These are phyloP conservation scores for Phytophthora boehmeriae DNA, from an alignment of 352 stramenopile genomes.

Conservation along the genomic window DNA sequence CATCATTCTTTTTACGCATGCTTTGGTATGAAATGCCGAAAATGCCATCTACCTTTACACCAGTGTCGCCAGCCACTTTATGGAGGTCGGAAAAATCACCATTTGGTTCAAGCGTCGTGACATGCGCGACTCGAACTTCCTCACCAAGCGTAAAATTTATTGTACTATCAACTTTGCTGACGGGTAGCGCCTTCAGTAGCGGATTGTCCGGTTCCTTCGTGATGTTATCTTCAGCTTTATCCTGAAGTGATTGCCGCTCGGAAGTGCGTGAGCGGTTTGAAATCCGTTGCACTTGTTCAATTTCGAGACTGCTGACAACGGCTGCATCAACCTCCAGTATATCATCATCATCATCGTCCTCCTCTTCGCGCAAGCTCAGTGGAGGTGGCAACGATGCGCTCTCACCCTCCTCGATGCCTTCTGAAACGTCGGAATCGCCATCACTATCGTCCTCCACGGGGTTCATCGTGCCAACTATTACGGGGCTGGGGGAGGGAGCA, in stretches of 20 bases:
- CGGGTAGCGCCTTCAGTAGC: slow-evolving; percentile 25
- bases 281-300: slow-evolving; percentile 24
- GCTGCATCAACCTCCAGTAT: slow-evolving; percentile 49
- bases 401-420: slow-evolving; percentile 42
- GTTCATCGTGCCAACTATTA: slow-evolving; percentile 41
- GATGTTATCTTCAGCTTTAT: background rate
- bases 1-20: slow-evolving; percentile 30
- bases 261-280: slow-evolving; percentile 4
- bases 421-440: slow-evolving; percentile 35
- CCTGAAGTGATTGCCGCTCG: slow-evolving; percentile 2
- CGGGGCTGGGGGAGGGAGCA: slow-evolving; percentile 28
- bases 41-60: slow-evolving; percentile 16
- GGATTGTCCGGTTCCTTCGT: slow-evolving; percentile 11
- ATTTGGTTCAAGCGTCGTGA: slow-evolving; percentile 27
- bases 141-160: slow-evolving; percentile 31
- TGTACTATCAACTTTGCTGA: slow-evolving; percentile 9
- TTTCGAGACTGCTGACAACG: slow-evolving; percentile 33
- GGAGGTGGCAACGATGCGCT: slow-evolving; percentile 9
- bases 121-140: slow-evolving; percentile 40
- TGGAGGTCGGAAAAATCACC: slow-evolving; percentile 26
- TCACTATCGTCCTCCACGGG: slow-evolving; percentile 26
- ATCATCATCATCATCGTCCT: slow-evolving; percentile 63
- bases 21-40: slow-evolving; percentile 77
- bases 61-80: slow-evolving; percentile 21
- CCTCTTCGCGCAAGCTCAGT: slow-evolving; percentile 16